phyloP scores from a whole-genome alignment of 345 rosid species.

The Pistacia vera region DNA sequence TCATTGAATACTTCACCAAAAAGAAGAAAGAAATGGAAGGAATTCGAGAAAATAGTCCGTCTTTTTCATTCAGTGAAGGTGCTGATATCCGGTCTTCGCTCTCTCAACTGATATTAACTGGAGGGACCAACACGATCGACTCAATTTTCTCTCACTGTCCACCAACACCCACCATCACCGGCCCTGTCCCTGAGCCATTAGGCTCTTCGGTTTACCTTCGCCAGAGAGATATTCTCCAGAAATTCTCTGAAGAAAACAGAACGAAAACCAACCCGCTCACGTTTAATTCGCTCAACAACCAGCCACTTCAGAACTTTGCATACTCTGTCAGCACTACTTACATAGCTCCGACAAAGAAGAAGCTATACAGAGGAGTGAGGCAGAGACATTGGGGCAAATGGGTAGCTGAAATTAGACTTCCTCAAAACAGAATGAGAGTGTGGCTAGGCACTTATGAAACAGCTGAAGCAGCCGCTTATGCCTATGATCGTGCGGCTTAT shows the following conservation, averaged over 20 bases:
- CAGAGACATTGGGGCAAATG: slow-evolving; percentile 99
- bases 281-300: slow-evolving; percentile 10
- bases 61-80: slow-evolving; percentile 21
- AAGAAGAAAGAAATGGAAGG: slow-evolving; percentile 20
- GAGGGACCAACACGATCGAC: slow-evolving; percentile 78
- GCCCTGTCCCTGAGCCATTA: slow-evolving; percentile 42
- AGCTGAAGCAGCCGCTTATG: slow-evolving; percentile 92
- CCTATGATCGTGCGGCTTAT: slow-evolving; percentile 98
- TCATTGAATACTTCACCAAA: no score
- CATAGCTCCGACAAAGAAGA: slow-evolving; percentile 53
- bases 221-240: slow-evolving; percentile 77
- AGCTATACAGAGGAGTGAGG: slow-evolving; percentile 95
- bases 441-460: slow-evolving; percentile 96
- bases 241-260: slow-evolving; percentile 58
- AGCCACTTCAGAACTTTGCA: slow-evolving; percentile 27
- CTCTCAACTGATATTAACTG: slow-evolving; percentile 72
- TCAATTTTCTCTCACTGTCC: slow-evolving; percentile 75
- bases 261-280: slow-evolving; percentile 15
- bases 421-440: slow-evolving; percentile 93
- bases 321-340: slow-evolving; percentile 26
- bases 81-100: slow-evolving; percentile 57
- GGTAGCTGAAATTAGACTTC: slow-evolving; percentile 97
- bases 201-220: slow-evolving; percentile 89
- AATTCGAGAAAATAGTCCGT: slow-evolving; percentile 42
- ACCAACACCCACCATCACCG: slow-evolving; percentile 27